These are phyloP conservation scores for Trichopus zeylanicus DNA, from an alignment of 116 monocot species.

Conservation along the genomic window DNA sequence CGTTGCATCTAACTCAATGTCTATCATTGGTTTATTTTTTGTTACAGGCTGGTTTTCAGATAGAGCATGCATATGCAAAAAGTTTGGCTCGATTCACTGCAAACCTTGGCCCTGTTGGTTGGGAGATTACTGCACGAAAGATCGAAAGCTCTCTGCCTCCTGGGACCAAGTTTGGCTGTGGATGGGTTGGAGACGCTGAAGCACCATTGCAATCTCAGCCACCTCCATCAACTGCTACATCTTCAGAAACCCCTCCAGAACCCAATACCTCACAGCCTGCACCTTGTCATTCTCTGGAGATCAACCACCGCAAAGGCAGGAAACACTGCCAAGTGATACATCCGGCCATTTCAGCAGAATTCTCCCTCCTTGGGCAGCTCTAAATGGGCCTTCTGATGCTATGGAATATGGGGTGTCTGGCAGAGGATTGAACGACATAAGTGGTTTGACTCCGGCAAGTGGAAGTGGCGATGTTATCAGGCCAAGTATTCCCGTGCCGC, in stretches of 20 bases:
- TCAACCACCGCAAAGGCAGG: no score
- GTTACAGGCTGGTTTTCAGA: conserved; percentile 43
- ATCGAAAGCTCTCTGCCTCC: conserved; percentile 40
- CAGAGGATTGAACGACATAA: no score
- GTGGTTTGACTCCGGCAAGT: no score
- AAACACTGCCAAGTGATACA: no score
- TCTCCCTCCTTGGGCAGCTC: no score
- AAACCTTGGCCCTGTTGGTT: conserved; percentile 45
- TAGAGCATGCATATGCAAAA: conserved; percentile 34
- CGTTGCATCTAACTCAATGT: no score
- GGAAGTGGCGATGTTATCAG: no score
- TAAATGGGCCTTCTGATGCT: no score
- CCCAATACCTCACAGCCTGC: not conserved
- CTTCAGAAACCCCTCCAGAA: conserved; percentile 7
- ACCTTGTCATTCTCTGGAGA: no score
- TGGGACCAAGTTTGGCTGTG: conserved; percentile 44
- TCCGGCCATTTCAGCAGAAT: no score
- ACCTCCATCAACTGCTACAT: conserved; percentile 9
- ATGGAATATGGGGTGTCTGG: no score
- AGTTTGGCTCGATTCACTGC: conserved; percentile 53
- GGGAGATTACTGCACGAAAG: conserved; percentile 33
- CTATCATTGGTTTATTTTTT: not conserved
- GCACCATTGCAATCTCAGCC: conserved; percentile 12
- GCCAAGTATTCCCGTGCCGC: no score
- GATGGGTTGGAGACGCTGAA: conserved; percentile 46